Evolutionary conservation across 2,329 filamentous ascomycete species (phyloP).

Genomic region (Colletotrichum sp.): DNA sequence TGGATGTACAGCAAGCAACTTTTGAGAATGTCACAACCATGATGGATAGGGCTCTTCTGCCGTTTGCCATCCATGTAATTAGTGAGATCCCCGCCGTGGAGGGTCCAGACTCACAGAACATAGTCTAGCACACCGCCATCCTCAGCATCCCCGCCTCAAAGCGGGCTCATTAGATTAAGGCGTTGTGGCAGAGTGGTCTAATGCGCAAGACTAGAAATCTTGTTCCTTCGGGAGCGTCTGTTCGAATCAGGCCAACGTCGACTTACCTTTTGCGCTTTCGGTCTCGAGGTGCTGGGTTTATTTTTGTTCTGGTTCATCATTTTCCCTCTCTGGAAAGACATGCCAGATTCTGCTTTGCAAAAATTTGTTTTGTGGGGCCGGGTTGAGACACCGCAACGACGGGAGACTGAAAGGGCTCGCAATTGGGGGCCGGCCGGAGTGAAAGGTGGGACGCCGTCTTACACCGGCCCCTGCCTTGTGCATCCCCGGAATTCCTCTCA

Average conservation of each 20-base stretch:
- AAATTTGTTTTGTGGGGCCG: background rate
- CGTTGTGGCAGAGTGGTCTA: constrained; percentile 14
- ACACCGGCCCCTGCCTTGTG: background rate
- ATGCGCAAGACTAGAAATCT: background rate
- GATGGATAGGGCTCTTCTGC: no score
- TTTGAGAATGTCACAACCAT: no score
- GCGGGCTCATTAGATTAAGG: background rate
- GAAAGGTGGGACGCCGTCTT: background rate
- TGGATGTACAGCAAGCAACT: no score
- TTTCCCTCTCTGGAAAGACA: no score
- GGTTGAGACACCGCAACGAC: background rate
- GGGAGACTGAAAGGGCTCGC: background rate
- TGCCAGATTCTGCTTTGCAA: no score
- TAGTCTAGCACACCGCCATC: accelerated
- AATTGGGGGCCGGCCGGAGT: background rate
- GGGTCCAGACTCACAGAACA: background rate
- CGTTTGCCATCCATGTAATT: no score
- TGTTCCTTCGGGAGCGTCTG: background rate
- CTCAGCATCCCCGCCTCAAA: background rate
- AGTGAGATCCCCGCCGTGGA: background rate
- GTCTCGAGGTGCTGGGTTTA: background rate
- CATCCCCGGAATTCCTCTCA: background rate
- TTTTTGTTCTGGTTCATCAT: background rate
- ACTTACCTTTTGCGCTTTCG: background rate
- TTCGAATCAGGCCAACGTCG: background rate